These are phyloP conservation scores for Aspergillus sparsus DNA, from an alignment of 495 filamentous ascomycete species.

Conservation along the genomic window DNA sequence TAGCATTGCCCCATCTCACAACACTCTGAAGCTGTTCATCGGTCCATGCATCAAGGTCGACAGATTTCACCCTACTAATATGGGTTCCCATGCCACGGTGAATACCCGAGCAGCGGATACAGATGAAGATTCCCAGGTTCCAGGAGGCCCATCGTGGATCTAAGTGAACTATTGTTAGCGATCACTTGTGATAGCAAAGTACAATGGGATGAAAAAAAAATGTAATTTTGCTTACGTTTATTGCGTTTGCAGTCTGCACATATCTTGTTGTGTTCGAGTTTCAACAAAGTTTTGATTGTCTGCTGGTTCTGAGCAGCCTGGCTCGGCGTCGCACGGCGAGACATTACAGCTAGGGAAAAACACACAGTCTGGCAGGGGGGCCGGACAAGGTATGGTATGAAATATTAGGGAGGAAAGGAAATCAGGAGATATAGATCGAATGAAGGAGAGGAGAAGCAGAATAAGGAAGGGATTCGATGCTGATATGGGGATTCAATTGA, in stretches of 20 bases:
- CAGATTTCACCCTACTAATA: constrained; percentile 96
- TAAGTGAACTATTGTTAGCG: constrained; percentile 37
- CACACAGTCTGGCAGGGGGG: constrained; percentile 18
- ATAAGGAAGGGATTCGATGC: neutral
- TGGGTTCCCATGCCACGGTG: constrained; percentile 98
- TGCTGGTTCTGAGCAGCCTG: constrained; percentile 86
- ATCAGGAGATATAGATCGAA: constrained; percentile 11
- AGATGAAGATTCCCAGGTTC: constrained; percentile 95
- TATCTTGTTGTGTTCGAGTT: constrained; percentile 89
- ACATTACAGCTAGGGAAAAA: constrained; percentile 60
- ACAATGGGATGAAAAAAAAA: neutral
- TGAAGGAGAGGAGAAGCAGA: constrained; percentile 5
- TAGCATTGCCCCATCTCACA: constrained; percentile 88
- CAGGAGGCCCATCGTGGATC: constrained; percentile 98
- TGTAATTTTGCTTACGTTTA: constrained; percentile 67
- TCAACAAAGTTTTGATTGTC: constrained; percentile 88
- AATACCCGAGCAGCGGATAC: constrained; percentile 97
- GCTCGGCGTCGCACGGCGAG: constrained; percentile 76
- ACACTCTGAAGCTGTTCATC: constrained; percentile 95
- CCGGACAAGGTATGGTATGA: neutral
- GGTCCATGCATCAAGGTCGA: constrained; percentile 96
- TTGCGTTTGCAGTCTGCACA: constrained; percentile 99
- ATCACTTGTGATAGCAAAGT: neutral
- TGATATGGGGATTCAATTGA: neutral
- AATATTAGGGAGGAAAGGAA: constrained; percentile 7